phyloP scores from a whole-genome alignment of 2,329 filamentous ascomycete species.

The Seiridium unicorne region DNA sequence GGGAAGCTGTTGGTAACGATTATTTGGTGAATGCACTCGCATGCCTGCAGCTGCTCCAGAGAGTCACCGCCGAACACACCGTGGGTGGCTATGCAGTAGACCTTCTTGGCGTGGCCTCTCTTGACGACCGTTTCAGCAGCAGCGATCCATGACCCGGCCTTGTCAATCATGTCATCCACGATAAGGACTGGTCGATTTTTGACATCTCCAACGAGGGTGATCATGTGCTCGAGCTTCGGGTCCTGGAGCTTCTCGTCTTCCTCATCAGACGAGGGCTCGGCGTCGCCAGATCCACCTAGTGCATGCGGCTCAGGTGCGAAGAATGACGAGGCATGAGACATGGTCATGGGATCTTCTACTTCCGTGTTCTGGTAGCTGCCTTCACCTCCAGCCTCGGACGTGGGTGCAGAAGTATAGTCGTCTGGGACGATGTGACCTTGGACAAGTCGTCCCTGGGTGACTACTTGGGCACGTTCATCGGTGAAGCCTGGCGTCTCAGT shows the following conservation, averaged over 20 bases:
- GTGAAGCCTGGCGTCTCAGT: slow-evolving; percentile 55
- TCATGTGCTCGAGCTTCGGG: slow-evolving; percentile 84
- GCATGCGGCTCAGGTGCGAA: slow-evolving; percentile 71
- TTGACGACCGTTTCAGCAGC: slow-evolving; percentile 96
- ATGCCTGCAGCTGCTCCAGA: slow-evolving; percentile 84
- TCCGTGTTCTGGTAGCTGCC: slow-evolving; percentile 44
- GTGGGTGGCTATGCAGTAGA: slow-evolving; percentile 97
- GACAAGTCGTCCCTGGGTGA: slow-evolving; percentile 86
- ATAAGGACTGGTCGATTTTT: slow-evolving; percentile 86
- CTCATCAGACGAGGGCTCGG: slow-evolving; percentile 79
- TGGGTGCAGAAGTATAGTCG: slow-evolving; percentile 77
- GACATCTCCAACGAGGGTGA: slow-evolving; percentile 96
- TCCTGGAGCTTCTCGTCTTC: slow-evolving; percentile 88
- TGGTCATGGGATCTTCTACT: slow-evolving; percentile 79
- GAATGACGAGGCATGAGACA: slow-evolving; percentile 76
- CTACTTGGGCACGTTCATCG: slow-evolving; percentile 80
- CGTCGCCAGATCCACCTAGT: slow-evolving; percentile 82
- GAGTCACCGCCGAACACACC: slow-evolving; percentile 90
- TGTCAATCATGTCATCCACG: slow-evolving; percentile 99
- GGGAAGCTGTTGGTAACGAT: slow-evolving; percentile 98
- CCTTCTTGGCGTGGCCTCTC: slow-evolving; percentile 83
- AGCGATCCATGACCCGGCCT: slow-evolving; percentile 93
- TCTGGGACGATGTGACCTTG: slow-evolving; percentile 96
- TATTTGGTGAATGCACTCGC: slow-evolving; percentile 90
- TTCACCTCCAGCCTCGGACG: slow-evolving; percentile 62